Conservation (phyloP, 106 monocot species). For the Acanthochlamys bracteata region DNA sequence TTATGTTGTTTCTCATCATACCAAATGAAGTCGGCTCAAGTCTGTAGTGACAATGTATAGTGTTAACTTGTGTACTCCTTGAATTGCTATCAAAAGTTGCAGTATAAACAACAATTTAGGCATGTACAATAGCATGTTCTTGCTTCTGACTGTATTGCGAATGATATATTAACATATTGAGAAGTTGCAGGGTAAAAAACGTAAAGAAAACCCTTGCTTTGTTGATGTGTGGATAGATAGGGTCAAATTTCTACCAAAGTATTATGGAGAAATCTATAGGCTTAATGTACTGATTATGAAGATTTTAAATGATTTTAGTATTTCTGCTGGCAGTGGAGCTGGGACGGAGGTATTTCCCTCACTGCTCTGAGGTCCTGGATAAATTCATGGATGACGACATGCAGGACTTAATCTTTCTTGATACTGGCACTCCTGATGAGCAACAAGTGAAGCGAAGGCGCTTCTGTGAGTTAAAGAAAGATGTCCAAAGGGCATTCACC, state of each 20-base stretch:
- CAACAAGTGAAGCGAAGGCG: slow-evolving; percentile 60
- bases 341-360: slow-evolving; percentile 64
- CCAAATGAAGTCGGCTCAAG: too few relatives aligned
- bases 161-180: background rate
- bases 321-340: slow-evolving; percentile 56
- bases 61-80: too few relatives aligned
- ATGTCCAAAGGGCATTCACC: slow-evolving; percentile 69
- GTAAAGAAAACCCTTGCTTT: too few relatives aligned
- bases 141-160: background rate
- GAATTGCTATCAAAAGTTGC: too few relatives aligned
- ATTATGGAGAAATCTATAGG: too few relatives aligned
- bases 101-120: too few relatives aligned
- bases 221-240: too few relatives aligned
- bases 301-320: background rate
- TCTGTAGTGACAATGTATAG: too few relatives aligned
- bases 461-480: slow-evolving; percentile 77
- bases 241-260: too few relatives aligned
- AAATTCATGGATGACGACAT: slow-evolving; percentile 77
- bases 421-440: slow-evolving; percentile 61
- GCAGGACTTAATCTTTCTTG: slow-evolving; percentile 42
- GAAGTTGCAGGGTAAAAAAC: background rate
- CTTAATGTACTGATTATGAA: too few relatives aligned
- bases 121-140: too few relatives aligned
- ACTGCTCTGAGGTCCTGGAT: slow-evolving; percentile 74
- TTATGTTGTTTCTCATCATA: too few relatives aligned